Evolutionary conservation across 2,329 filamentous ascomycete species (phyloP).

Genomic region (Pseudogymnoascus sp.): DNA sequence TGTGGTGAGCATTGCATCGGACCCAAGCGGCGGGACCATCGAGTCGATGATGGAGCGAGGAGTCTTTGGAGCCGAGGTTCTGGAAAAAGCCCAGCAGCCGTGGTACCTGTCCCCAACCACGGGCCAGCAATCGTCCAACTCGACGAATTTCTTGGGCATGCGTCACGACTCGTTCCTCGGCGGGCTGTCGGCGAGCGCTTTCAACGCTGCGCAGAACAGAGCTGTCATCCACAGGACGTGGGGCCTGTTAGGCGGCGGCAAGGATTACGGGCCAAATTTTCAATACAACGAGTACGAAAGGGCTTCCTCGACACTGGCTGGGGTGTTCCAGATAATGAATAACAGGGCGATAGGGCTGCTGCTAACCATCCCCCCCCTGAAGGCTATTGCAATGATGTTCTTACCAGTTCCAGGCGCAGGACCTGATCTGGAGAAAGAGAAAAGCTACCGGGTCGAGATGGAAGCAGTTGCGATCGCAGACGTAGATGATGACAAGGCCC

Average conservation of each 20-base stretch:
- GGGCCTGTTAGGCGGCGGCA: conserved; percentile 43
- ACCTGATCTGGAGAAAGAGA: conserved; percentile 42
- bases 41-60: not conserved
- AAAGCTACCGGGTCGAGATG: conserved; percentile 55
- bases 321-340: conserved; percentile 38
- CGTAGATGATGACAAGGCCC: conserved; percentile 46
- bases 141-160: conserved; percentile 44
- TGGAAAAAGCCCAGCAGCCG: not conserved
- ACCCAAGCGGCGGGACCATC: not conserved
- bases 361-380: conserved; percentile 27
- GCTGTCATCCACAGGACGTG: conserved; percentile 55
- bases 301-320: conserved; percentile 42
- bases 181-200: conserved; percentile 42
- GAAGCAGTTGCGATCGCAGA: conserved; percentile 57
- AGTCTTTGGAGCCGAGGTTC: not conserved
- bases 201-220: conserved; percentile 42
- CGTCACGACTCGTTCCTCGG: conserved; percentile 45
- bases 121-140: conserved; percentile 29
- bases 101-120: conserved; percentile 7
- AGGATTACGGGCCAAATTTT: conserved; percentile 55
- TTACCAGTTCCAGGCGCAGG: conserved; percentile 45
- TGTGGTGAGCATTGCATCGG: not conserved
- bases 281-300: conserved; percentile 47
- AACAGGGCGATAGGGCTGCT: conserved; percentile 35
- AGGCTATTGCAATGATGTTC: conserved; percentile 34